phyloP scores from a whole-genome alignment of 2,329 filamentous ascomycete genomes.

The Camillea tinctor region DNA sequence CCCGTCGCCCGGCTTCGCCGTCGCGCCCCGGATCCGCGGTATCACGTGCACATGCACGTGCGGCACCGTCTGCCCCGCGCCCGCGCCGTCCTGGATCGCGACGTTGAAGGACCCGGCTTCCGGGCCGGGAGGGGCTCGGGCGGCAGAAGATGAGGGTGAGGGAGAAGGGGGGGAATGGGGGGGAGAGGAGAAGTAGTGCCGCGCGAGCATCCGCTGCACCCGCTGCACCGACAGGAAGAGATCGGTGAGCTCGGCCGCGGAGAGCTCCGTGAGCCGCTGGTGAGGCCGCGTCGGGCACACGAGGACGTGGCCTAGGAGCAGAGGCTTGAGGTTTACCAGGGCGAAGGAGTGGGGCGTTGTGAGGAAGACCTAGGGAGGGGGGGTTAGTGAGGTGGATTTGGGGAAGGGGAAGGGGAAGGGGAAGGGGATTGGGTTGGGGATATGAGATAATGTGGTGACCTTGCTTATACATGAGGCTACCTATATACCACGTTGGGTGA shows the following conservation, averaged over 20 bases:
- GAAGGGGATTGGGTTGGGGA: neutral
- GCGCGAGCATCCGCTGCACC: constrained; percentile 72
- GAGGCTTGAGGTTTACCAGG: constrained; percentile 91
- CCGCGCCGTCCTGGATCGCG: constrained; percentile 87
- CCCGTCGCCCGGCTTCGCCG: constrained; percentile 26
- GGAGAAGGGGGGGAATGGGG: constrained; percentile 1
- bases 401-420: neutral
- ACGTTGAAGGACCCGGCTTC: constrained; percentile 81
- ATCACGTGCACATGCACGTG: constrained; percentile 82
- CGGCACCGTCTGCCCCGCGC: constrained; percentile 89
- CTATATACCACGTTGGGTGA: no score
- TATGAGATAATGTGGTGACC: neutral
- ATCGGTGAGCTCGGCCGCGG: constrained; percentile 69
- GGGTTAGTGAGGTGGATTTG: constrained; percentile 2
- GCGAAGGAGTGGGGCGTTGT: constrained; percentile 77
- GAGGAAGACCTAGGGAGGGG: constrained; percentile 72
- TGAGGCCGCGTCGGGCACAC: constrained; percentile 73
- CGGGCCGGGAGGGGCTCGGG: constrained; percentile 32
- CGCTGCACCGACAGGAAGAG: constrained; percentile 85
- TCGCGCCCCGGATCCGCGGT: constrained; percentile 32
- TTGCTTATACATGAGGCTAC: no score
- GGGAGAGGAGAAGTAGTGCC: constrained; percentile 47
- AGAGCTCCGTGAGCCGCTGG: constrained; percentile 73
- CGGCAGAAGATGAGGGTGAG: neutral
- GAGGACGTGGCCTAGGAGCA: constrained; percentile 90